These are phyloP conservation scores for Aspergillus neoniger DNA, from an alignment of 2,329 filamentous ascomycete genomes.

Conservation along the genomic window DNA sequence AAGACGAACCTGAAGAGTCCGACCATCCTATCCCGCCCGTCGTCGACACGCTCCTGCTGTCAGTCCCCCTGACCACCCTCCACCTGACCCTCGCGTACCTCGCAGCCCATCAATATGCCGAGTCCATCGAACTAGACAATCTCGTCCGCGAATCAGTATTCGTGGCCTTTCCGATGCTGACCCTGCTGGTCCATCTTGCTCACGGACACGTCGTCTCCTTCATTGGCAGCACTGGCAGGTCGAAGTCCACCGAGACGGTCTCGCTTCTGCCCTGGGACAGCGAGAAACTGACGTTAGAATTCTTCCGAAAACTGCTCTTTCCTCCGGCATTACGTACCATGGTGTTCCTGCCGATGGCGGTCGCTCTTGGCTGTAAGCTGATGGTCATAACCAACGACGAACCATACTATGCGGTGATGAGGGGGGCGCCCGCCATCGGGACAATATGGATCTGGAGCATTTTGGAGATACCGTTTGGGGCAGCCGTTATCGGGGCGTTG, in stretches of 20 bases:
- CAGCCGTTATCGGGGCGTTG: conserved; percentile 60
- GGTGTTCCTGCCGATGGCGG: conserved; percentile 29
- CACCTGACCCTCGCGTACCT: conserved; percentile 50
- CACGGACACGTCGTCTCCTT: conserved; percentile 48
- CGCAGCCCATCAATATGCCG: conserved; percentile 50
- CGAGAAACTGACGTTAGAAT: conserved; percentile 29
- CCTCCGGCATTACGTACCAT: conserved; percentile 35
- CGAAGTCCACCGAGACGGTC: conserved; percentile 13
- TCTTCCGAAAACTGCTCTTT: conserved; percentile 34
- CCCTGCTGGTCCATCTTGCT: conserved; percentile 46
- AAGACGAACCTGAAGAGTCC: neutral
- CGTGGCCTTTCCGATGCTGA: conserved; percentile 46
- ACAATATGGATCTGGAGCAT: conserved; percentile 93
- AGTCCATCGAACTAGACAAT: conserved; percentile 35
- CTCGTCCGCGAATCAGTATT: conserved; percentile 40
- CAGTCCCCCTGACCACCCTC: conserved; percentile 45
- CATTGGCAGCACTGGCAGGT: conserved; percentile 10
- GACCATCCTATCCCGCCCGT: conserved; percentile 38
- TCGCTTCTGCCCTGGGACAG: conserved; percentile 30
- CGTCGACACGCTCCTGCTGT: conserved; percentile 47
- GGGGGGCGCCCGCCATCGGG: conserved; percentile 82
- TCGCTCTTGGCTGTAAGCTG: conserved; percentile 68
- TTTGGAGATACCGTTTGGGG: conserved; percentile 75
- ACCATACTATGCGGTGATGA: conserved; percentile 87
- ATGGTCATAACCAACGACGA: conserved; percentile 77